Conservation (phyloP, 2,329 filamentous ascomycete genomes). For the Fusarium floridanum region DNA sequence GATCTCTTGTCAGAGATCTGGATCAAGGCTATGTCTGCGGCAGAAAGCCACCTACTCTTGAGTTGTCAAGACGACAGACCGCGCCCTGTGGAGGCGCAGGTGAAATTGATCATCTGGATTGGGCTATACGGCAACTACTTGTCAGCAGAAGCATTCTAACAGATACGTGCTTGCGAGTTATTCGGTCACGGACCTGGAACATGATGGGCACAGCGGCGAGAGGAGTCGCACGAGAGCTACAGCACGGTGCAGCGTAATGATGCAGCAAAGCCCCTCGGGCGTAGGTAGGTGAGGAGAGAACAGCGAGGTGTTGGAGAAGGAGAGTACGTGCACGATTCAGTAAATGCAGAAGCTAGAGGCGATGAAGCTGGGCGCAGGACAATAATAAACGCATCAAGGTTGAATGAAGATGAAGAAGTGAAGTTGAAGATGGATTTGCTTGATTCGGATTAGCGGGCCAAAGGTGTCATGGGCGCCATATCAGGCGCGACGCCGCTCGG, state of each 20-base stretch:
- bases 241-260: background rate
- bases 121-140: constrained; percentile 55
- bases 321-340: no score
- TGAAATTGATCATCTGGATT: constrained; percentile 81
- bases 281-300: background rate
- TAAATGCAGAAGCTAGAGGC: background rate
- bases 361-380: background rate
- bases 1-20: background rate
- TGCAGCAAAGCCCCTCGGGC: background rate
- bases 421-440: constrained; percentile 15
- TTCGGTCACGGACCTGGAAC: constrained; percentile 44
- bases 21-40: background rate
- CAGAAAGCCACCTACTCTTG: constrained; percentile 70
- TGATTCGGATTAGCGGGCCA: constrained; percentile 30
- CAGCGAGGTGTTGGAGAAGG: no score
- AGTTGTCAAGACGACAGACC: constrained; percentile 83
- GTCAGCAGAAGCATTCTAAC: constrained; percentile 20
- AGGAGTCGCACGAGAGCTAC: constrained; percentile 7
- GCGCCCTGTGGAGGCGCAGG: constrained; percentile 84
- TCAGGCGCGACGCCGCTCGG: constrained; percentile 4
- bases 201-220: constrained; percentile 25
- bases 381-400: background rate
- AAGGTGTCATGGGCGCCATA: constrained; percentile 21
- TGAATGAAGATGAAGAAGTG: constrained; percentile 21
- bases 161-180: constrained; percentile 4